These are phyloP conservation scores for Panaeolus papilionaceus DNA, from an alignment of 768 basidiomycete species.

Conservation along the genomic window DNA sequence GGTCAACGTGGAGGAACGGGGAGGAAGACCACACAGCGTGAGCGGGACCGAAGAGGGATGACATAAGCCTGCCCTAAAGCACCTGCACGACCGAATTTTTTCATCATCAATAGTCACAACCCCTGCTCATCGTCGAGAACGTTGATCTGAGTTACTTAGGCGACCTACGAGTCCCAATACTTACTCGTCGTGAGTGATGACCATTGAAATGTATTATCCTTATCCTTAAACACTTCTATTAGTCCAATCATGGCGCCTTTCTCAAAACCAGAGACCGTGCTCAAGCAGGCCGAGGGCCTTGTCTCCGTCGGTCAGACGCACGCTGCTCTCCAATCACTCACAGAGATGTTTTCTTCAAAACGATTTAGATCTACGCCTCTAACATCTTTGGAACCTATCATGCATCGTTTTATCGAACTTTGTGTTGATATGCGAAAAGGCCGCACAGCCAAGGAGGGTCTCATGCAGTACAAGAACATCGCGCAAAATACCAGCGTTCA, in stretches of 20 bases:
- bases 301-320: constrained; percentile 91
- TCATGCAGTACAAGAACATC: constrained; percentile 98
- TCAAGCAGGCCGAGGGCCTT: constrained; percentile 94
- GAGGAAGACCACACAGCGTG: not conserved
- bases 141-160: constrained; percentile 26
- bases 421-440: constrained; percentile 96
- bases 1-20: not conserved
- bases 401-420: constrained; percentile 94
- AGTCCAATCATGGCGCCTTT: constrained; percentile 78
- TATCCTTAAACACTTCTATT: constrained; percentile 16
- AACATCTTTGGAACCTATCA: constrained; percentile 90
- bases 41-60: constrained; percentile 19
- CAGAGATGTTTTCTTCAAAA: constrained; percentile 93
- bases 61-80: constrained; percentile 31
- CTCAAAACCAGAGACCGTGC: constrained; percentile 88
- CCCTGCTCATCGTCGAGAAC: constrained; percentile 21
- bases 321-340: constrained; percentile 88
- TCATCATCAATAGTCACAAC: constrained; percentile 24
- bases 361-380: constrained; percentile 93
- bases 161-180: constrained; percentile 27
- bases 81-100: constrained; percentile 28
- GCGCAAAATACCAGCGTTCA: constrained; percentile 92
- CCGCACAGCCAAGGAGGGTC: constrained; percentile 90
- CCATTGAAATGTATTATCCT: constrained; percentile 10
- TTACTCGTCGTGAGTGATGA: constrained; percentile 30